These are phyloP conservation scores for Neospermospora avenae DNA, from an alignment of 2,329 filamentous ascomycete genomes.

Conservation along the genomic window DNA sequence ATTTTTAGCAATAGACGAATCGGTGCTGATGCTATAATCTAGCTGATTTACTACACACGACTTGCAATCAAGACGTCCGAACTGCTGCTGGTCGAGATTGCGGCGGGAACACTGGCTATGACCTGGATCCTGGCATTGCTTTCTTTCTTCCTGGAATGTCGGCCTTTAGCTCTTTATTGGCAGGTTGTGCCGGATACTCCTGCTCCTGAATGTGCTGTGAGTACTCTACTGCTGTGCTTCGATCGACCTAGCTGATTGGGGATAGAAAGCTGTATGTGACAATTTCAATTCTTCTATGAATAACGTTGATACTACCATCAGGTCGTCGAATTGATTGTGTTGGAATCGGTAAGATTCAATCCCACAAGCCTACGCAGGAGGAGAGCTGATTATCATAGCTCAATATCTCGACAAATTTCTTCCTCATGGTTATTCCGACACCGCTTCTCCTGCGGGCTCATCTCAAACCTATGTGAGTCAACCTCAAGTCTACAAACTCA, in stretches of 20 bases:
- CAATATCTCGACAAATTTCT: constrained; percentile 19
- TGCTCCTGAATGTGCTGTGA: constrained; percentile 21
- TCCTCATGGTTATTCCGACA: constrained; percentile 23
- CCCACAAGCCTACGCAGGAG: background rate
- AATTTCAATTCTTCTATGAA: background rate
- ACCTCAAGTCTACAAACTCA: background rate
- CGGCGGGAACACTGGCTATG: constrained; percentile 9
- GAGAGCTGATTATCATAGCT: constrained; percentile 8
- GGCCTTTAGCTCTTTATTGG: constrained; percentile 21
- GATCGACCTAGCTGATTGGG: constrained; percentile 7
- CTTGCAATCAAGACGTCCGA: constrained; percentile 17
- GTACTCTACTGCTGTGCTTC: background rate
- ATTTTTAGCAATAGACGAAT: background rate
- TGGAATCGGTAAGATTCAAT: constrained; percentile 10
- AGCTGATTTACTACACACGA: constrained; percentile 26
- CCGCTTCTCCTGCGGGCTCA: constrained; percentile 20
- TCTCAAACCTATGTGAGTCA: constrained; percentile 11
- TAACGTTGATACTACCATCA: background rate
- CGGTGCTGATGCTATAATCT: background rate
- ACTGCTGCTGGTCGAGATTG: constrained; percentile 10
- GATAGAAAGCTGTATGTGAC: constrained; percentile 21
- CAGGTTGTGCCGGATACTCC: constrained; percentile 18
- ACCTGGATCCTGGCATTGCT: constrained; percentile 22
- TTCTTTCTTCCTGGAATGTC: constrained; percentile 22
- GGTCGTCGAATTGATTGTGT: constrained; percentile 6